A percentile compares a stretch with the other conserved stretches of the same genome.
phyloP scores from a whole-genome alignment of 1,284 basidiomycete species.

The Malassezia nana region DNA sequence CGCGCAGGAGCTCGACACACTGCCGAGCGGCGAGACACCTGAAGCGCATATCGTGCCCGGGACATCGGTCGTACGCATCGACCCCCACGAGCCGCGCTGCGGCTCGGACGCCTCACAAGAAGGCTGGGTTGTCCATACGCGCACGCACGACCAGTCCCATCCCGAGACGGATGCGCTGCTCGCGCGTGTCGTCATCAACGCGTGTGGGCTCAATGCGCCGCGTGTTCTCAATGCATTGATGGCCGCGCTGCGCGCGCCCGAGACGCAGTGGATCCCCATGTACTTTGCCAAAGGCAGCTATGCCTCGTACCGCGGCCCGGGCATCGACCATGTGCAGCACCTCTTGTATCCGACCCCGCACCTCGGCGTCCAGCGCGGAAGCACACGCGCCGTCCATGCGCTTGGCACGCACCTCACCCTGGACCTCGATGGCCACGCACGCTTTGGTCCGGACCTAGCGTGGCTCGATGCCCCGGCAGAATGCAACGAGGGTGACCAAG shows the following conservation, averaged over 20 bases:
- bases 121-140: conserved; percentile 56
- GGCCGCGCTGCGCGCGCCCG: conserved; percentile 6
- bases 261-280: conserved; percentile 25
- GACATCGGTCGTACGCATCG: conserved; percentile 78
- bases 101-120: conserved; percentile 33
- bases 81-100: conserved; percentile 52
- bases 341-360: conserved; percentile 43
- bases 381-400: conserved; percentile 35
- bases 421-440: conserved; percentile 73
- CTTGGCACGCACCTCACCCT: conserved; percentile 51
- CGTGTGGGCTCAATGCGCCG: conserved; percentile 64
- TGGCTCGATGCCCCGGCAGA: conserved; percentile 56
- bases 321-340: conserved; percentile 24
- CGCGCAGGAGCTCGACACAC: conserved; percentile 62
- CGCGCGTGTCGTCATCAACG: conserved; percentile 75
- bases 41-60: conserved; percentile 67
- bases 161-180: conserved; percentile 60
- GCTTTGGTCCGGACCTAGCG: conserved; percentile 88
- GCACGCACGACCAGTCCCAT: conserved; percentile 22
- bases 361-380: conserved; percentile 17
- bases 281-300: conserved; percentile 46
- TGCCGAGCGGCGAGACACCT: conserved; percentile 47
- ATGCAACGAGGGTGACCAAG: background rate
- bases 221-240: conserved; percentile 37
- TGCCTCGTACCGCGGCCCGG: conserved; percentile 35